These are phyloP conservation scores for Phytophthora cryptogea DNA, from an alignment of 352 stramenopile species.

Conservation along the genomic window DNA sequence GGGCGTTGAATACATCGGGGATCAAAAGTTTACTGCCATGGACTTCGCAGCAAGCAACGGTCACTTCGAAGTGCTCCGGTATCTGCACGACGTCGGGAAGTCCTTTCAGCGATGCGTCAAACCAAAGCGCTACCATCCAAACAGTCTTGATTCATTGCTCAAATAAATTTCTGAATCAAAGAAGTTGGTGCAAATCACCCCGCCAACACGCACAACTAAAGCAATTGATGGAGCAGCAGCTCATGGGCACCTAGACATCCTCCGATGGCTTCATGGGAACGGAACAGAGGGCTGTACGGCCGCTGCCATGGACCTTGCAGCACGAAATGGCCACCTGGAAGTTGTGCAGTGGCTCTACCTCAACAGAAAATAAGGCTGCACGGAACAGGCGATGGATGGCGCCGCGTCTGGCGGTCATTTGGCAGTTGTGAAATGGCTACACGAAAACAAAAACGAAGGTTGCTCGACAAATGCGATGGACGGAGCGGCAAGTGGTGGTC, in stretches of 20 bases:
- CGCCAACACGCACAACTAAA: background rate
- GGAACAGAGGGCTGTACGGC: constrained; percentile 15
- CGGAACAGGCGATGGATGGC: constrained; percentile 39
- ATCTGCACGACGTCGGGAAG: constrained; percentile 6
- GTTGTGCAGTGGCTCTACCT: constrained; percentile 14
- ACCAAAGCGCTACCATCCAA: background rate
- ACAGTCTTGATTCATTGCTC: background rate
- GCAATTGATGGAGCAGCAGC: constrained; percentile 1
- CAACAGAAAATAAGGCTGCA: constrained; percentile 32
- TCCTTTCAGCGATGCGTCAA: background rate
- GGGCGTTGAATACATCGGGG: background rate
- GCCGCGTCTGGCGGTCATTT: constrained; percentile 28
- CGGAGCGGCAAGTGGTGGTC: constrained; percentile 2
- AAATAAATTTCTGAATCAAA: background rate
- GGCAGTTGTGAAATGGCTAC: constrained; percentile 44
- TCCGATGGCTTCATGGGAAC: constrained; percentile 15
- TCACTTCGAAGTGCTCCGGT: constrained; percentile 10
- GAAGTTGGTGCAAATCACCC: background rate
- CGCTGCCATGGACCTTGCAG: background rate
- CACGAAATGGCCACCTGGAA: constrained; percentile 7
- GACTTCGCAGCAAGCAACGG: constrained; percentile 9
- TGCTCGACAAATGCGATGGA: constrained; percentile 1
- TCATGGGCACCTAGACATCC: background rate
- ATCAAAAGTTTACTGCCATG: background rate
- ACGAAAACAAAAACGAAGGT: constrained; percentile 31